These are phyloP conservation scores for Hippophae rhamnoides DNA, from an alignment of 306 rosid genomes.

Conservation along the genomic window DNA sequence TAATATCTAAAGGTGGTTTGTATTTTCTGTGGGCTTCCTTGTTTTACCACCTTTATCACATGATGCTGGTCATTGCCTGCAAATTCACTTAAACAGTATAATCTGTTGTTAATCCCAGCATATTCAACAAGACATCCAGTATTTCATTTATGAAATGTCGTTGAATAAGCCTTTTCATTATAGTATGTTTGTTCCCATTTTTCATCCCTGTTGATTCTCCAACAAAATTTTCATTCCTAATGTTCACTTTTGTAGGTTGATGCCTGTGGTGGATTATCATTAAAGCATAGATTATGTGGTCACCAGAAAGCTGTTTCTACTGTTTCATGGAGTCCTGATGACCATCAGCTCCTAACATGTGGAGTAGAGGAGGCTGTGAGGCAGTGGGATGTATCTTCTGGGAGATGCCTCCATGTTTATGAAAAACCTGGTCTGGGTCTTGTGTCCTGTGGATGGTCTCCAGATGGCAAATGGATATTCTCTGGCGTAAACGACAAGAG, in stretches of 20 bases:
- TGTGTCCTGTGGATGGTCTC: conserved; percentile 89
- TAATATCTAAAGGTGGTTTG: too few species aligned
- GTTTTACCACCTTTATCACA: too few species aligned
- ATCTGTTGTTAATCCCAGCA: too few species aligned
- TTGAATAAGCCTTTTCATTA: too few species aligned
- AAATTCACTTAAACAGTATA: too few species aligned
- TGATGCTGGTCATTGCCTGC: too few species aligned
- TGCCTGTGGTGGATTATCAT: conserved; percentile 35
- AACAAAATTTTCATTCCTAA: neutral
- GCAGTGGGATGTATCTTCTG: conserved; percentile 88
- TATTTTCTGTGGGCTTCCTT: too few species aligned
- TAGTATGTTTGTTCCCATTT: neutral
- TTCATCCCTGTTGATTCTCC: neutral
- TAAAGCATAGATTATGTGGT: conserved; percentile 74
- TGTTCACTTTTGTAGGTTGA: conserved; percentile 43
- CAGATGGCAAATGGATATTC: conserved; percentile 71
- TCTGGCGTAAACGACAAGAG: conserved; percentile 84
- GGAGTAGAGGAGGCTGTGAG: conserved; percentile 84
- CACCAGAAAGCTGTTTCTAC: conserved; percentile 73
- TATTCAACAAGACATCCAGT: too few species aligned
- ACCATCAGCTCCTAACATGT: conserved; percentile 79
- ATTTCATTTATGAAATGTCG: too few species aligned
- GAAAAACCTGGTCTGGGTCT: conserved; percentile 63
- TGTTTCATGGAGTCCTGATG: conserved; percentile 91
- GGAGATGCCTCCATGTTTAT: conserved; percentile 76